Evolutionary conservation across 176 grass and related monocot species (phyloP), one percentile per base, ranked within the genome.

Genomic region (Phragmites australis): DNA sequence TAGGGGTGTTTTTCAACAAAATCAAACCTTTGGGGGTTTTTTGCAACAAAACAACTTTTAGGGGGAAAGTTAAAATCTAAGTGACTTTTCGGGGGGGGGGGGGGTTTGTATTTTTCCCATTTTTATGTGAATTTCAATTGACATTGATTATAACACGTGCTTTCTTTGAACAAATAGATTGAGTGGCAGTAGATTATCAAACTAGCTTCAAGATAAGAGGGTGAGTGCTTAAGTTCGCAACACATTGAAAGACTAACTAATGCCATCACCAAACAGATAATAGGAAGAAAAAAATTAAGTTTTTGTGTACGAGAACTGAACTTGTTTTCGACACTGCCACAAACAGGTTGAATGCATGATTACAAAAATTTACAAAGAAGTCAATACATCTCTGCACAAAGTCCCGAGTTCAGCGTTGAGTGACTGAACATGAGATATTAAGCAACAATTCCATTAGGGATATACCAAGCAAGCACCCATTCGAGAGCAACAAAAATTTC

Each of bases 341-440:
- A 59, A 48, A 64, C 27, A 65, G 43, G 44, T 11, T 50, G 27
- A 49, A 47, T 16, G 26, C 6, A 16, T 48, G 18, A 26, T 9
- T 48, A 17, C 57, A 53, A 53, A 48, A 80, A 40, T 25, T n/a
- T n/a, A n/a, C n/a, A n/a, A n/a, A n/a, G n/a, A n/a, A n/a, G n/a
- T 13, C 26, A 55, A 73, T 49, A 9, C 58, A 49, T 5, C 44
- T 65, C 59, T 65, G 43, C 29, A 64, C 23, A 34, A 1, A 8
- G 4, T 8, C 7, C 46, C 26, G 16, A 65, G 22, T 32, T 23
- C 39, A 59, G 15, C 42, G 14, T 21, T 18, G 65, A 5, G 40
- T 46, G 65, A 34, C 63, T 64, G 41, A 58, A 65, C 47, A 32
- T n/a, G n/a, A n/a, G n/a, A n/a, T n/a, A n/a, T n/a, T n/a, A n/a